Evolutionary conservation across 2,329 filamentous ascomycete species (phyloP), one percentile per base, ranked within the genome.

Genomic region (Arthrobotrys sphaeroides): DNA sequence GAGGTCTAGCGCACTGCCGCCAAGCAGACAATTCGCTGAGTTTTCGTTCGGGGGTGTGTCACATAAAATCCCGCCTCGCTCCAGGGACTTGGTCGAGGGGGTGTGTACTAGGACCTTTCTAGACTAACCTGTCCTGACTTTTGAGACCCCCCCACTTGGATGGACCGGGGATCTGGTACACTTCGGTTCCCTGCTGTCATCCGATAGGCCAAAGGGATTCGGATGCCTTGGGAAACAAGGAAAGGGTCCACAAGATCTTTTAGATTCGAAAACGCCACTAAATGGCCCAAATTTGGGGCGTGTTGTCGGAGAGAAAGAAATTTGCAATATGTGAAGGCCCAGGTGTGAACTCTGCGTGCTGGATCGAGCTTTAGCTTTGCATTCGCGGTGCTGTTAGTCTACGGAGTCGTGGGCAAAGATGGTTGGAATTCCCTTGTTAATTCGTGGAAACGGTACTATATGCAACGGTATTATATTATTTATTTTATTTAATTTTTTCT

Each of bases 21-120:
- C 55, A 64, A 69, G 64, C 36, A n/a, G n/a, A 9, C 16, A 38
- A 18, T 28, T 53, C 40, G 24, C 28, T 31, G 33, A 55, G 42
- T 33, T 64, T 66, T 75, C 45, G 20, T 67, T 62, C 45, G 45
- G 72, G 64, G 69, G 69, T 74, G 69, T 74, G 64, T 69, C 57
- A 75, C 62, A 75, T 64, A 74, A 75, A 73, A 74, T 69, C 47
- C 57, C 64, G 64, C 72, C 72, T 75, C 36, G 55, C 57, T 75
- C 72, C 64, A 75, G 59, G 57, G 57, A 75, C 42, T 55, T 65
- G 64, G 72, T 62, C 55, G 38, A 59, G 38, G 51, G 51, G 47
- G 51, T 45, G 22, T 18, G 28, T 10, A 31, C 67, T 65, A 72
- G 42, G 45, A 64, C 49, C 33, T 24, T 49, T 72, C 65, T 47